Conservation (phyloP, 306 rosid species). For the Quercus glauca region DNA sequence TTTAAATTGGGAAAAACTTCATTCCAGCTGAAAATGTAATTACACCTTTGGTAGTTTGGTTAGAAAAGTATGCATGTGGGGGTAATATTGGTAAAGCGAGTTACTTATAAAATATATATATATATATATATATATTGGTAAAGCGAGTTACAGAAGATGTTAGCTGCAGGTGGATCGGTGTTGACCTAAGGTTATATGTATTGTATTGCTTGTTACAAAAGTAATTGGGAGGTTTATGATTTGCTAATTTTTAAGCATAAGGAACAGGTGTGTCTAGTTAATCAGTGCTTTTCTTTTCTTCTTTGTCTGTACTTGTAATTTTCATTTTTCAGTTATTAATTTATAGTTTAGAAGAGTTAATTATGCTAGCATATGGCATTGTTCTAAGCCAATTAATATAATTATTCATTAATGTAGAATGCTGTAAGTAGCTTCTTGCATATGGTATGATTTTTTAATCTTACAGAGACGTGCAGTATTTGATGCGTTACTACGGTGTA, state of each 20-base stretch:
- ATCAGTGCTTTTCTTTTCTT: neutral
- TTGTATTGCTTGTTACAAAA: neutral
- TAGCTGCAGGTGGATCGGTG: neutral
- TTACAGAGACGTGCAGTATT: constrained; percentile 70
- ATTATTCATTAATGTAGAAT: constrained; percentile 2
- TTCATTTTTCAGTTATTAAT: neutral
- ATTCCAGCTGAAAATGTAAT: neutral
- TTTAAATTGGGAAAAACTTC: neutral
- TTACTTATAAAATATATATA: neutral
- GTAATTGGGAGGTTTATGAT: constrained; percentile 18
- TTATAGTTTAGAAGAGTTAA: neutral
- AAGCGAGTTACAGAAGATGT: neutral
- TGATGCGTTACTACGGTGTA: constrained; percentile 60
- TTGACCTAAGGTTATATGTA: neutral
- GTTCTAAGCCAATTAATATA: neutral
- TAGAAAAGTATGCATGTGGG: neutral
- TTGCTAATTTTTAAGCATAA: constrained; percentile 2
- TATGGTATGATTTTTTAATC: constrained; percentile 29
- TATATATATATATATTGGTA: neutral
- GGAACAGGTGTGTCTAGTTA: constrained; percentile 1
- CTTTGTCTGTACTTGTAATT: neutral
- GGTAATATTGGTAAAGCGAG: neutral
- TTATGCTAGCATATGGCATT: constrained; percentile 8
- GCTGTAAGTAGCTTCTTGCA: constrained; percentile 28
- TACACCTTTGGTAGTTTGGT: neutral